A percentile compares a stretch with the other conserved stretches of the same genome.
Conservation (phyloP, 106 monocot genomes). For the Dendrobium chrysotoxum region DNA sequence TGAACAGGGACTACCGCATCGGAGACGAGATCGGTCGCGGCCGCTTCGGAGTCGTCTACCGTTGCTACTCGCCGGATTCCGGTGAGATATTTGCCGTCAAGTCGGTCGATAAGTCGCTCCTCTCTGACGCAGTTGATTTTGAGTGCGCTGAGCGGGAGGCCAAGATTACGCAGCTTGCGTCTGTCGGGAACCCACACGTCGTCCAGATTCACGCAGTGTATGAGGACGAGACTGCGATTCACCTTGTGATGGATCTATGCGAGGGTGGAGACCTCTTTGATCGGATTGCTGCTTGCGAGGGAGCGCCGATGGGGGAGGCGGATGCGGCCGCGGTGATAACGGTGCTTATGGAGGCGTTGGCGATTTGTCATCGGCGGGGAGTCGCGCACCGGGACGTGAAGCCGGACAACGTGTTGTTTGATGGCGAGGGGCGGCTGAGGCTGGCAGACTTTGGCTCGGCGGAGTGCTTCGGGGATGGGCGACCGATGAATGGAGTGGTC, state of each 20-base stretch:
- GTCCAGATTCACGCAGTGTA: slow-evolving; percentile 36
- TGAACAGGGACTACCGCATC: slow-evolving; percentile 34
- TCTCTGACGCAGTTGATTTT: slow-evolving; percentile 29
- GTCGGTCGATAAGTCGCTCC: slow-evolving; percentile 29
- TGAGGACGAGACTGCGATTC: slow-evolving; percentile 35
- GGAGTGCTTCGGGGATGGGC: slow-evolving; percentile 35
- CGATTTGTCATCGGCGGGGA: slow-evolving; percentile 42
- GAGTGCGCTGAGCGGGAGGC: slow-evolving; percentile 29
- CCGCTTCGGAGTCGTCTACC: slow-evolving; percentile 37
- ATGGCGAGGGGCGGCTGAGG: slow-evolving; percentile 21
- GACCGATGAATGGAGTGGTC: slow-evolving; percentile 46
- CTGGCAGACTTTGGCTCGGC: slow-evolving; percentile 82
- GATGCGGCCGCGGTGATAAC: slow-evolving; percentile 26
- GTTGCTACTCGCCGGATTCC: slow-evolving; percentile 20
- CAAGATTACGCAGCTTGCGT: slow-evolving; percentile 25
- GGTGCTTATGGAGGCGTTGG: slow-evolving; percentile 38
- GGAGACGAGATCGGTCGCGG: slow-evolving; percentile 52
- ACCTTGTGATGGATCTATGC: slow-evolving; percentile 53
- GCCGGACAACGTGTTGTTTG: slow-evolving; percentile 77
- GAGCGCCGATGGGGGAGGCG: slow-evolving; percentile 16
- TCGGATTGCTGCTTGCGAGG: slow-evolving; percentile 19
- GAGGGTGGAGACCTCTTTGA: slow-evolving; percentile 28
- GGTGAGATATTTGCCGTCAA: slow-evolving; percentile 46
- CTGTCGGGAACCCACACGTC: slow-evolving; percentile 30
- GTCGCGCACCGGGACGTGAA: slow-evolving; percentile 79